Evolutionary conservation across 495 filamentous ascomycete species (phyloP), one percentile per base, ranked within the genome.

Genomic region (Bacidia gigantensis): DNA sequence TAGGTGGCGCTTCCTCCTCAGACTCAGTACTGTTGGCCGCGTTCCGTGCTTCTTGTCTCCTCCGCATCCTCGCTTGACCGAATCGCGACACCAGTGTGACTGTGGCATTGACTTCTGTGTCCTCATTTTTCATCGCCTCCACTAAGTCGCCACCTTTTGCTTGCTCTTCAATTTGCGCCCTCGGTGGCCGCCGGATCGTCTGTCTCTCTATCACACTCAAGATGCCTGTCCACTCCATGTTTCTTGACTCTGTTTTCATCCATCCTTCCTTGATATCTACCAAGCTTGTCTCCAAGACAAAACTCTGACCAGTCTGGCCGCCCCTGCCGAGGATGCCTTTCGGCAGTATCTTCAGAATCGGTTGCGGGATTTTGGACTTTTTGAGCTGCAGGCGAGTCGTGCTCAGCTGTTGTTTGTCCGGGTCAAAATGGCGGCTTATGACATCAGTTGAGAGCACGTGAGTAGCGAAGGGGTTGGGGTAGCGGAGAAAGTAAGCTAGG

Each of bases 401-500:
- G 63, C 87, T 82, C 7, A 99, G 79, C 25, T 82, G 84, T 44
- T 88, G 81, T 0, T 86, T 89, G 17, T 59, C 61, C 2, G 84
- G 79, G 63, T 97, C 89, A 69, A 95, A 78, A 61, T 80, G 76
- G 43, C 86, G 85, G 29, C 83, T 80, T 66, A 99, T 89, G 62
- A 92, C 92, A 71, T 99, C 92, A 66, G 89, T 94, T 38, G 86
- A 93, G 56, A 95, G 78, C 53, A 99, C 92, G 75, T 99, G 92
- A 58, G 77, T 85, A 54, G 85, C 83, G 69, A 95, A 96, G 11
- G 92, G 92, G 66, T 99, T 99, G 14, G 92, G 93, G 67, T 99
- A 99, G 38, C 92, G 89, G 48, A 99, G 86, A 75, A 96, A 97
- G 77, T 95, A 99, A 69, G 92, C 92, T 56, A 99, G 83, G 9